These are phyloP conservation scores for Tulasnella sp. DNA, from an alignment of 768 basidiomycete genomes.

Conservation along the genomic window DNA sequence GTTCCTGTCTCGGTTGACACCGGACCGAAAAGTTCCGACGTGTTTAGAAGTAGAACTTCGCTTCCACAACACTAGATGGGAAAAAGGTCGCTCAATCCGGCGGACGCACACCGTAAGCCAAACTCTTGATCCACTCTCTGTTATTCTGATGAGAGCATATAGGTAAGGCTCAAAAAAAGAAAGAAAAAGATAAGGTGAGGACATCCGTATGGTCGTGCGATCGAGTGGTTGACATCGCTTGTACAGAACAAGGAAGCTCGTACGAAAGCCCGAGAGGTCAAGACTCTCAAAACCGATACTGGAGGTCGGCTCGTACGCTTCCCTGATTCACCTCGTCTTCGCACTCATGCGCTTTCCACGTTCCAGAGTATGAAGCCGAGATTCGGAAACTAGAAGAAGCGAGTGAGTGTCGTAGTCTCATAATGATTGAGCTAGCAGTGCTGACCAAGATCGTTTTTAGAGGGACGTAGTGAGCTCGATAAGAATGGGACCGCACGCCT, in stretches of 20 bases:
- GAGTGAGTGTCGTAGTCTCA: slow-evolving; percentile 27
- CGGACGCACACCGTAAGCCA: slow-evolving; percentile 77
- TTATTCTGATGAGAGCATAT: slow-evolving; percentile 6
- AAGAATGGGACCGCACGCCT: slow-evolving; percentile 53
- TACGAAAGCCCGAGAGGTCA: slow-evolving; percentile 65
- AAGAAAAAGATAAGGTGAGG: slow-evolving; percentile 84
- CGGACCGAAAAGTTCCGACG: no score
- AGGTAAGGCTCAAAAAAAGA: slow-evolving; percentile 90
- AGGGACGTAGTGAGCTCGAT: slow-evolving; percentile 20
- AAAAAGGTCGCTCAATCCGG: slow-evolving; percentile 71
- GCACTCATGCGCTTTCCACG: neutral
- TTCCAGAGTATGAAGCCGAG: slow-evolving; percentile 69
- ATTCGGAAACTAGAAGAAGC: slow-evolving; percentile 31
- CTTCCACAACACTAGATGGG: slow-evolving; percentile 3
- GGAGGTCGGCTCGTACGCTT: slow-evolving; percentile 37
- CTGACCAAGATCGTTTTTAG: neutral
- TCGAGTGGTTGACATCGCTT: slow-evolving; percentile 32
- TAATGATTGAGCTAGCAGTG: slow-evolving; percentile 25
- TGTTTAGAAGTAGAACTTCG: no score
- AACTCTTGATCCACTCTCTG: neutral
- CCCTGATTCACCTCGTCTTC: neutral
- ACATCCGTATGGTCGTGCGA: neutral
- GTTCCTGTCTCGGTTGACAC: no score
- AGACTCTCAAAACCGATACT: slow-evolving; percentile 92
- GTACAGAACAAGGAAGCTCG: slow-evolving; percentile 23